These are phyloP conservation scores for Ascocoryne sarcoides DNA, from an alignment of 2,329 filamentous ascomycete species.

Conservation along the genomic window DNA sequence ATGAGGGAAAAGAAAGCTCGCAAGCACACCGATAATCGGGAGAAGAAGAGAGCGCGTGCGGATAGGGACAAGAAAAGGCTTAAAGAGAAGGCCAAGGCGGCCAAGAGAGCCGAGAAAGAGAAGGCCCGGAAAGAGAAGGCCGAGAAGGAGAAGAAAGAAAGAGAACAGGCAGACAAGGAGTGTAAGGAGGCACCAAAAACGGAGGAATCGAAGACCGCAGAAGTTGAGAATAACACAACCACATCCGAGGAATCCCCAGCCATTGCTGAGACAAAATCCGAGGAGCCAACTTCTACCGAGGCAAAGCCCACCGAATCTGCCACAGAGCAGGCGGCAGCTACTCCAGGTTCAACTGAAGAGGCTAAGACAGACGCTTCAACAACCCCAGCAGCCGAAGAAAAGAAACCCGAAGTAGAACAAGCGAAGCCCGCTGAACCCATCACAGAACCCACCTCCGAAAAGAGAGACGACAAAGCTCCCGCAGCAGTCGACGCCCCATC, in stretches of 20 bases:
- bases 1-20: conserved; percentile 10
- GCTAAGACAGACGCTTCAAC: conserved; percentile 6
- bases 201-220: conserved; percentile 1
- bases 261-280: neutral
- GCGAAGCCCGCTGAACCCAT: conserved; percentile 2
- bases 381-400: conserved; percentile 4
- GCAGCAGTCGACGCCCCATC: neutral
- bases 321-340: neutral
- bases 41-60: conserved; percentile 8
- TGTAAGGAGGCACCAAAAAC: conserved; percentile 4
- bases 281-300: neutral
- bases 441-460: neutral
- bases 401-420: conserved; percentile 6
- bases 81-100: conserved; percentile 10
- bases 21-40: conserved; percentile 9
- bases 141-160: conserved; percentile 10
- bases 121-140: conserved; percentile 15
- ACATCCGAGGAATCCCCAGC: neutral
- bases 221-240: conserved; percentile 7
- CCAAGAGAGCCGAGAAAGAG: conserved; percentile 15
- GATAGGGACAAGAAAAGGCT: conserved; percentile 7
- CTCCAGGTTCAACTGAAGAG: neutral
- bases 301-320: too few relatives aligned
- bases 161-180: conserved; percentile 5
- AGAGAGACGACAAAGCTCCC: neutral